These are phyloP conservation scores for Fusarium camptoceras DNA, from an alignment of 2,329 filamentous ascomycete species.

Conservation along the genomic window DNA sequence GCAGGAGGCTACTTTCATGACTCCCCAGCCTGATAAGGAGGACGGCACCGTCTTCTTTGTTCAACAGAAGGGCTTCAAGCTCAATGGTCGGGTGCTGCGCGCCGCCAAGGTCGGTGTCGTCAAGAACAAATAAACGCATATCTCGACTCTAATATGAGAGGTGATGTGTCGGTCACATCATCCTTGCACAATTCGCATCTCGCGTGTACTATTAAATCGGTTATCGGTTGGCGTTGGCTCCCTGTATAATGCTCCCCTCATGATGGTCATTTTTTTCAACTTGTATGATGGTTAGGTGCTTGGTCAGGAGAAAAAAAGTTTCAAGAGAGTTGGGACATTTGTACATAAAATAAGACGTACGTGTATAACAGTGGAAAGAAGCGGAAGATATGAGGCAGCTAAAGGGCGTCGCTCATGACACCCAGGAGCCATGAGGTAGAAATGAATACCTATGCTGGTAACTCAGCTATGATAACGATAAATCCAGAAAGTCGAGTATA, in stretches of 20 bases:
- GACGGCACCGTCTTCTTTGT: conserved; percentile 91
- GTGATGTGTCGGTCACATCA: conserved; percentile 2
- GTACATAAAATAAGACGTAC: conserved; percentile 41
- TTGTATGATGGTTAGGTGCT: conserved; percentile 39
- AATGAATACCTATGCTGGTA: conserved; percentile 22
- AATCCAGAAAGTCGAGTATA: neutral
- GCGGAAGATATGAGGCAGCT: conserved; percentile 8
- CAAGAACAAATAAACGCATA: conserved; percentile 73
- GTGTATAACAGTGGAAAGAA: conserved; percentile 41
- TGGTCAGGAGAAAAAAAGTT: conserved; percentile 36
- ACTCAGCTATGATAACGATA: conserved; percentile 18
- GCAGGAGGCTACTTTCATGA: conserved; percentile 97
- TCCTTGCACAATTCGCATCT: conserved; percentile 31
- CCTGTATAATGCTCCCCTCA: conserved; percentile 62
- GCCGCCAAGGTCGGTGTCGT: conserved; percentile 97
- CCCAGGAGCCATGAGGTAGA: conserved; percentile 1
- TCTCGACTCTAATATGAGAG: conserved; percentile 20
- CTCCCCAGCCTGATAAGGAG: conserved; percentile 86
- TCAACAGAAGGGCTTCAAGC: conserved; percentile 94
- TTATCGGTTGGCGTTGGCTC: conserved; percentile 52
- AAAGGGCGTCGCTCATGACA: conserved; percentile 11
- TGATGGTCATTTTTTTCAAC: conserved; percentile 48
- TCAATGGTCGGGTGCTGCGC: conserved; percentile 90
- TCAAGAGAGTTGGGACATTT: conserved; percentile 38
- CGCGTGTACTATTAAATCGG: conserved; percentile 51